A percentile compares a stretch with the other conserved stretches of the same genome.
phyloP scores from a whole-genome alignment of 495 filamentous ascomycete genomes.

The Aspergillus leporis region DNA sequence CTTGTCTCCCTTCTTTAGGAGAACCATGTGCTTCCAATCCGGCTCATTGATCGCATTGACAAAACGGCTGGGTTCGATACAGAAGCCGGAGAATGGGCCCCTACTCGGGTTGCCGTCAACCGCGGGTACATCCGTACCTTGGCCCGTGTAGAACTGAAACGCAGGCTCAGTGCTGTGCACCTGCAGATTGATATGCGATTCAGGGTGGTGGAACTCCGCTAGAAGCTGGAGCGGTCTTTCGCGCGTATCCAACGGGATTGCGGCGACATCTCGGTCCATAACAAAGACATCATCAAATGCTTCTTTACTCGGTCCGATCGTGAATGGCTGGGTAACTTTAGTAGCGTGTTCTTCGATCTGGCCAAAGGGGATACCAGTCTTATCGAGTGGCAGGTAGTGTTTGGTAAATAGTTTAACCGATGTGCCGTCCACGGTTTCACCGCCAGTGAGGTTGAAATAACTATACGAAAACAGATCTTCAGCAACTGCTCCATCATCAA shows the following conservation, averaged over 20 bases:
- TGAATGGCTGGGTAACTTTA: conserved; percentile 61
- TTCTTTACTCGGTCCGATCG: conserved; percentile 63
- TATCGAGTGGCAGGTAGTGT: conserved; percentile 72
- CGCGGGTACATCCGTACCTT: conserved; percentile 74
- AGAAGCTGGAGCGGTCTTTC: conserved; percentile 59
- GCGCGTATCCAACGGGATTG: conserved; percentile 78
- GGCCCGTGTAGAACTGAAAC: conserved; percentile 95
- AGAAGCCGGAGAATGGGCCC: conserved; percentile 71
- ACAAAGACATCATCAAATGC: conserved; percentile 92
- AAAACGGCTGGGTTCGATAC: conserved; percentile 86
- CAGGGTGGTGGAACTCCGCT: conserved; percentile 68
- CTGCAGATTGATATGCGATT: conserved; percentile 74
- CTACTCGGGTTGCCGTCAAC: conserved; percentile 65
- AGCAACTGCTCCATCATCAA: background rate
- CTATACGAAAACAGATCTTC: conserved; percentile 41
- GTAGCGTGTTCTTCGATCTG: conserved; percentile 51
- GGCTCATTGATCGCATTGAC: conserved; percentile 83
- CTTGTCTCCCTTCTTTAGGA: conserved; percentile 75
- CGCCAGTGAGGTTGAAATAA: conserved; percentile 84
- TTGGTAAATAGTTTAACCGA: conserved; percentile 68
- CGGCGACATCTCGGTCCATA: conserved; percentile 59
- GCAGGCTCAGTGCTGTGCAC: conserved; percentile 88
- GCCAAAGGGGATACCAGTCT: conserved; percentile 63
- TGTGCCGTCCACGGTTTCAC: conserved; percentile 72
- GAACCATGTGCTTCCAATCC: conserved; percentile 73